Percentiles rank a stretch among this genome's conserved stretches.
Conservation (phyloP, 352 stramenopile genomes). For the Globisporangium apiculatum region DNA sequence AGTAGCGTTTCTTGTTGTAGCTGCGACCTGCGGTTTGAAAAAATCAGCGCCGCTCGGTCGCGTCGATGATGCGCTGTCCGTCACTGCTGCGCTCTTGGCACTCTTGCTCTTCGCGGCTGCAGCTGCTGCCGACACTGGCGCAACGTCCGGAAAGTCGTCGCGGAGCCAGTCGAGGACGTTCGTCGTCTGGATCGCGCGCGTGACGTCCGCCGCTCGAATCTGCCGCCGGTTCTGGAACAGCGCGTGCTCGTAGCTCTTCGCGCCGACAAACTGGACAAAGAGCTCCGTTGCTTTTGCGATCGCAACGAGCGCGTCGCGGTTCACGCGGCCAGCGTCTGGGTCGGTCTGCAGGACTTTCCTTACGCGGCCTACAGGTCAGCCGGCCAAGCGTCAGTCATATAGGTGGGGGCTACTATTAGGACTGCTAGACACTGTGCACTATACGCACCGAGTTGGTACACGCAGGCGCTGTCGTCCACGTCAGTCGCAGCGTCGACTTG, state of each 20-base stretch:
- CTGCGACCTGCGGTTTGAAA: conserved; percentile 26
- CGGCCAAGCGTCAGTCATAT: no score
- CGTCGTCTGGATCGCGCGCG: conserved; percentile 70
- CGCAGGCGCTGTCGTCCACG: conserved; percentile 24
- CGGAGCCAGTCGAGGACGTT: conserved; percentile 78
- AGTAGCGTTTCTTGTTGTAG: neutral
- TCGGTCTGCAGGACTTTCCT: conserved; percentile 93
- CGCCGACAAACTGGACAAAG: conserved; percentile 85
- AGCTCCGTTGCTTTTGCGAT: conserved; percentile 92
- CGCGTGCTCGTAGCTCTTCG: conserved; percentile 84
- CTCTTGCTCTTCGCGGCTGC: conserved; percentile 14
- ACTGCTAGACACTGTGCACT: neutral
- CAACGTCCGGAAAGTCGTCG: conserved; percentile 71
- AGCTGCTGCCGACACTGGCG: neutral
- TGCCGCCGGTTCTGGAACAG: conserved; percentile 80
- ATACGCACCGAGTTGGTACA: conserved; percentile 45
- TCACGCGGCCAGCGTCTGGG: conserved; percentile 87
- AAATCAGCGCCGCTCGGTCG: conserved; percentile 34
- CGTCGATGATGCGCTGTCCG: neutral
- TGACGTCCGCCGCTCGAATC: conserved; percentile 72
- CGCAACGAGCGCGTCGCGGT: conserved; percentile 88
- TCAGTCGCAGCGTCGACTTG: conserved; percentile 35
- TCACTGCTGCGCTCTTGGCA: neutral
- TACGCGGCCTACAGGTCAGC: conserved; percentile 55
- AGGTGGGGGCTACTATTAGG: neutral